A percentile compares a stretch with the other conserved stretches of the same genome.
These are phyloP conservation scores for Penicillium manginii DNA, from an alignment of 495 filamentous ascomycete genomes.

Conservation along the genomic window DNA sequence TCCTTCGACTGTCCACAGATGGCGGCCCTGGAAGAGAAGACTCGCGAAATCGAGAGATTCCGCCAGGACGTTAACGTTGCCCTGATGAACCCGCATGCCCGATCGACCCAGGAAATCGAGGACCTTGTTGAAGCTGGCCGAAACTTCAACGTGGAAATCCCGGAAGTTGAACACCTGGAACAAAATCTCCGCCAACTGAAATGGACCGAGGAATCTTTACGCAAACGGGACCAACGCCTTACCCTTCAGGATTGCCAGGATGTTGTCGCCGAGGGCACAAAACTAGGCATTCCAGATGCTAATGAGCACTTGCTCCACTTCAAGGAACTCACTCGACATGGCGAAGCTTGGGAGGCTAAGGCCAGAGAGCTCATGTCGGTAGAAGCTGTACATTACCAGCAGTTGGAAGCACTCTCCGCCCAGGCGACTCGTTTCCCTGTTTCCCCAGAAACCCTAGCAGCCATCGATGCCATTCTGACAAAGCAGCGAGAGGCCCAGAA, in stretches of 20 bases:
- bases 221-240: conserved; percentile 62
- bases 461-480: conserved; percentile 88
- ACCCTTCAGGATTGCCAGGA: conserved; percentile 77
- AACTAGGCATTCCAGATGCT: conserved; percentile 73
- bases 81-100: conserved; percentile 62
- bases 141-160: conserved; percentile 91
- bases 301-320: conserved; percentile 78
- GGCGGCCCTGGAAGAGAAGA: conserved; percentile 80
- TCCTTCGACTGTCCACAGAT: conserved; percentile 97
- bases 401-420: conserved; percentile 85
- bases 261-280: conserved; percentile 73
- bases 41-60: conserved; percentile 84
- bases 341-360: conserved; percentile 90
- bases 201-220: conserved; percentile 81
- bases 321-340: conserved; percentile 72
- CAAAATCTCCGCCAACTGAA: conserved; percentile 80
- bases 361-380: conserved; percentile 91
- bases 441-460: conserved; percentile 74
- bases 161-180: conserved; percentile 85
- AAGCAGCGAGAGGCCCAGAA: conserved; percentile 95
- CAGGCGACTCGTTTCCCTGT: conserved; percentile 81
- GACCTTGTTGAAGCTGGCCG: conserved; percentile 87
- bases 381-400: conserved; percentile 88
- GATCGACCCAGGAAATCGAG: conserved; percentile 75
- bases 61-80: conserved; percentile 74